Evolutionary conservation across 1,284 basidiomycete genomes (phyloP), one percentile per base, ranked within the genome.

Genomic region (Rhizoctonia solani): DNA sequence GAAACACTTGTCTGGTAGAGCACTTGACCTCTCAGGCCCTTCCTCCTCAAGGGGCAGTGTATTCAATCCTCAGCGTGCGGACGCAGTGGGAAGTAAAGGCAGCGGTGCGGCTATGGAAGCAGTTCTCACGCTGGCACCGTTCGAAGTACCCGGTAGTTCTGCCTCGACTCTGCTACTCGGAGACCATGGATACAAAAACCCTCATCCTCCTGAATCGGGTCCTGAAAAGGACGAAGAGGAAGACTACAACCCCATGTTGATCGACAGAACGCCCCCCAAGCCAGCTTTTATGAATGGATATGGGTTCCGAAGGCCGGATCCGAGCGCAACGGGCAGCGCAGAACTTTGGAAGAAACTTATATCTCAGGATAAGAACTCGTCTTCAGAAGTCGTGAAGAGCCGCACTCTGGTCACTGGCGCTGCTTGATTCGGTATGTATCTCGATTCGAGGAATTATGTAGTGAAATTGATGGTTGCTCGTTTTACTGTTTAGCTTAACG

Each of bases 1-100:
- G 6, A 92, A 92, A 74, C 88, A 92, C 69, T 81, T 92, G 16
- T 87, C 92, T 69, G 88, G 86, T 0, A 88, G 88, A 73, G 88
- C 90, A 2, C 76, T 92, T 34, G 87, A 88, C 1, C 78, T 92
- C 2, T 46, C 70, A 0, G 29, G 54, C 8, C 91, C 89, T 0
- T 85, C 88, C 0, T 83, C 86, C 4, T 91, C 90, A 1, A 84
- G 87, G 71, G 85, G 87, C 29, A 87, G 90, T 71, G 83, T 87
- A 1, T 91, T 90, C 47, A 89, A 92, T 56, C 81, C 81, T n/a
- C 84, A 63, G 42, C 58, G 87, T 0, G 84, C 87, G n/a, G 77
- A 78, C 2, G 79, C 79, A 19, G 78, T 78, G 58, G 76, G 58
- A 3, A 63, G 47, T 79, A 47, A 78, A 79, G 44, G 56, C 63